A percentile compares a stretch with the other conserved stretches of the same genome.
These are phyloP conservation scores for Leccinum insigne DNA, from an alignment of 1,284 basidiomycete genomes.

Conservation along the genomic window DNA sequence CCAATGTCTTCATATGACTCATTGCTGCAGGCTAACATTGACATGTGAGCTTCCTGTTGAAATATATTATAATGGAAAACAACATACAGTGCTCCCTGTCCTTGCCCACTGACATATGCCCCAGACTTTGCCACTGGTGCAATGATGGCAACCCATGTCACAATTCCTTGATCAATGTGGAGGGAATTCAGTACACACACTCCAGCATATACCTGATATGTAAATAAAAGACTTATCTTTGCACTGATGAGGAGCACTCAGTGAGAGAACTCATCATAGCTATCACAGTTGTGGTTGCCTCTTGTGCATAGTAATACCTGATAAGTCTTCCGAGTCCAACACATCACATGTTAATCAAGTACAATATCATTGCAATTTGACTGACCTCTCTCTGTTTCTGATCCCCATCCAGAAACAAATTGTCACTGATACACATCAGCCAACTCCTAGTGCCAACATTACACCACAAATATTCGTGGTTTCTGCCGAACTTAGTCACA, in stretches of 20 bases:
- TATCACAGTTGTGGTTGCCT: conserved; percentile 69
- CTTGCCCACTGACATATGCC: conserved; percentile 74
- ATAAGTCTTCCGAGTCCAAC: conserved; percentile 49
- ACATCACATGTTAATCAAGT: conserved; percentile 2
- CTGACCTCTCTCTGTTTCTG: conserved; percentile 42
- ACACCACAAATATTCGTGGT: conserved; percentile 61
- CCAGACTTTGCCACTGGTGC: conserved; percentile 58
- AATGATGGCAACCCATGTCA: conserved; percentile 50
- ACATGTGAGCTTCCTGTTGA: conserved; percentile 4
- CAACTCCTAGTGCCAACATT: conserved; percentile 74
- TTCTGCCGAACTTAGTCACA: conserved; percentile 63
- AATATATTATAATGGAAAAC: conserved; percentile 7
- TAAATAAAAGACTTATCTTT: conserved; percentile 57
- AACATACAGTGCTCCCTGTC: conserved; percentile 77
- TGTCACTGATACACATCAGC: conserved; percentile 50
- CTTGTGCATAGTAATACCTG: conserved; percentile 62
- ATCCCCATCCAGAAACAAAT: conserved; percentile 26
- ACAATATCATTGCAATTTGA: conserved; percentile 2
- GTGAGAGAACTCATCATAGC: conserved; percentile 63
- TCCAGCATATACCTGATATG: conserved; percentile 9
- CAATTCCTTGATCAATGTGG: conserved; percentile 71
- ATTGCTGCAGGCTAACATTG: conserved; percentile 52
- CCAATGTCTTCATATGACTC: conserved; percentile 53
- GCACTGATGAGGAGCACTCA: conserved; percentile 61
- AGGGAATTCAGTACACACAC: conserved; percentile 24